Evolutionary conservation across 305 asterid species (phyloP).

Genomic region (Fraxinus albicans): DNA sequence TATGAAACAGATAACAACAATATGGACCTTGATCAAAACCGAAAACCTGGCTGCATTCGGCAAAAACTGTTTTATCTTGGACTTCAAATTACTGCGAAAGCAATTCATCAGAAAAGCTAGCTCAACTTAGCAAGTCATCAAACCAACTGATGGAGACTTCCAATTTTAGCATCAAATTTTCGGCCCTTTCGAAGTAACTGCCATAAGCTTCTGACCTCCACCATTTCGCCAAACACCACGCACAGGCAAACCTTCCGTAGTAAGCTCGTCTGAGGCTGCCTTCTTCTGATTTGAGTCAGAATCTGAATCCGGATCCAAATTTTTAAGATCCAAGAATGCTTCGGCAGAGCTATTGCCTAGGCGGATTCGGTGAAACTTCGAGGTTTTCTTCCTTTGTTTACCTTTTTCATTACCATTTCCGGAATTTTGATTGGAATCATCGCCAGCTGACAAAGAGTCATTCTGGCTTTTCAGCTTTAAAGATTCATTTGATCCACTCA

Average conservation of each 20-base stretch:
- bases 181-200: slow-evolving; percentile 39
- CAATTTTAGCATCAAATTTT: slow-evolving; percentile 31
- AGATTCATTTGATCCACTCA: slow-evolving; percentile 33
- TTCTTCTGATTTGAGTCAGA: slow-evolving; percentile 42
- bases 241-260: slow-evolving; percentile 49
- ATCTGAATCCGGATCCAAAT: slow-evolving; percentile 51
- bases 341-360: slow-evolving; percentile 82
- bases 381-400: slow-evolving; percentile 73
- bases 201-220: slow-evolving; percentile 79
- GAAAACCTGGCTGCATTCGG: slow-evolving; percentile 14
- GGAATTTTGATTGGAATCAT: slow-evolving; percentile 36
- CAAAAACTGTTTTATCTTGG: slow-evolving; percentile 17
- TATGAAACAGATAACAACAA: slow-evolving; percentile 14
- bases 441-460: slow-evolving; percentile 32
- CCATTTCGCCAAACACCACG: slow-evolving; percentile 84
- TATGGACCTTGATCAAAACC: slow-evolving; percentile 11
- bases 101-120: slow-evolving; percentile 6
- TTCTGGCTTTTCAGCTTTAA: slow-evolving; percentile 33
- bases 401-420: slow-evolving; percentile 57
- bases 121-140: neutral
- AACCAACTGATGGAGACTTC: neutral
- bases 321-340: slow-evolving; percentile 50
- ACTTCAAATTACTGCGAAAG: slow-evolving; percentile 17
- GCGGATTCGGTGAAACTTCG: slow-evolving; percentile 77
- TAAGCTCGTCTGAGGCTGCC: slow-evolving; percentile 25